These are phyloP conservation scores for Astrephomene gubernaculifera DNA, from an alignment of 139 green algal genomes.

Conservation along the genomic window DNA sequence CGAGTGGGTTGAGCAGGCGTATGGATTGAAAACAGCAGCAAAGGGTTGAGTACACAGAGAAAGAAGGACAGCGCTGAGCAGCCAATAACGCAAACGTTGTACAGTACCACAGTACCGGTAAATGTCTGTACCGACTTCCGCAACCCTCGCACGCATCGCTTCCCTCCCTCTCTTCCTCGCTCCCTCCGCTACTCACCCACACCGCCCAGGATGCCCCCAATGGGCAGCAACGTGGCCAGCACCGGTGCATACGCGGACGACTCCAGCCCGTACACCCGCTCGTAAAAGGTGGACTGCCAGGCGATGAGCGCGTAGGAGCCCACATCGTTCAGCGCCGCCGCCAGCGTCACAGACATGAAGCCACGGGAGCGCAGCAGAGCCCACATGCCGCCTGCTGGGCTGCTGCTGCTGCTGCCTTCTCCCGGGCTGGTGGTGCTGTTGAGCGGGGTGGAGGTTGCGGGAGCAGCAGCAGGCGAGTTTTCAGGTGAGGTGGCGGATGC, in stretches of 20 bases:
- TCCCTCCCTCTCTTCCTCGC: too few species aligned
- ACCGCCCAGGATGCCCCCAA: conserved; percentile 88
- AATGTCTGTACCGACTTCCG: too few species aligned
- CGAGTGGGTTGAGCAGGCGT: too few species aligned
- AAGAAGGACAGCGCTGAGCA: too few species aligned
- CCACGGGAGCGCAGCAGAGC: conserved; percentile 58
- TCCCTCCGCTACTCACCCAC: conserved; percentile 56
- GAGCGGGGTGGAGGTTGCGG: not conserved
- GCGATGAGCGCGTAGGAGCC: conserved; percentile 89
- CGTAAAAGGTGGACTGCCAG: conserved; percentile 93
- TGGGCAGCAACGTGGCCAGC: conserved; percentile 86
- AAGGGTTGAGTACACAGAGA: too few species aligned
- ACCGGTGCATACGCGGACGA: conserved; percentile 83
- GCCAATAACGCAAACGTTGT: too few species aligned
- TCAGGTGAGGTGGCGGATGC: not conserved
- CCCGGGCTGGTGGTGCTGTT: too few species aligned
- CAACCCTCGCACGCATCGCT: too few species aligned
- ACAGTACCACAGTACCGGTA: too few species aligned
- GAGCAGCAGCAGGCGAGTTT: conserved; percentile 7
- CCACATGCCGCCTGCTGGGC: not conserved
- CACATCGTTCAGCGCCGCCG: conserved; percentile 90
- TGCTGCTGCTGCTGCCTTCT: not conserved
- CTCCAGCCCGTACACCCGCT: conserved; percentile 81
- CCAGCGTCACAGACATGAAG: conserved; percentile 78
- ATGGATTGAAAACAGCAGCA: too few species aligned